Conservation (phyloP, 306 rosid genomes). For the Vigna hirtella region DNA sequence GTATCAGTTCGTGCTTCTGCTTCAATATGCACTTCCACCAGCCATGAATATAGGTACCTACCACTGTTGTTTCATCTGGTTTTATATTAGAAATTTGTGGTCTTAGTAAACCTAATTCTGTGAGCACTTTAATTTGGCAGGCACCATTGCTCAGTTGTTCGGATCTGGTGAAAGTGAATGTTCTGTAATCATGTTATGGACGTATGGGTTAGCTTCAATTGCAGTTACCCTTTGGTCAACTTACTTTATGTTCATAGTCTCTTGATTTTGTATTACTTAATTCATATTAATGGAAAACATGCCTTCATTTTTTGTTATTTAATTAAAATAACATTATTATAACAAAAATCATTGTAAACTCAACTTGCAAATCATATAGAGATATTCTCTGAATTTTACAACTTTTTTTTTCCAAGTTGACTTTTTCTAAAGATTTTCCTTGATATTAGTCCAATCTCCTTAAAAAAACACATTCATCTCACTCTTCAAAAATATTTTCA, state of each 20-base stretch:
- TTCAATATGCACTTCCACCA: slow-evolving; percentile 85
- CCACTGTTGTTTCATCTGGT: not conserved
- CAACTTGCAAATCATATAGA: too few species aligned
- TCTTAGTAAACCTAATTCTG: not conserved
- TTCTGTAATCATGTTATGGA: slow-evolving; percentile 77
- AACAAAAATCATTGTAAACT: too few species aligned
- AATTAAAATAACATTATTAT: too few species aligned
- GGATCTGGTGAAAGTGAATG: slow-evolving; percentile 76
- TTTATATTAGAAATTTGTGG: too few species aligned
- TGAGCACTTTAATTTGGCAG: slow-evolving; percentile 44
- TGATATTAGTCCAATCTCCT: too few species aligned
- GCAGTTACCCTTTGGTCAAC: slow-evolving; percentile 87
- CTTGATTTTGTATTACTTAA: slow-evolving; percentile 38
- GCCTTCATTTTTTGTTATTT: too few species aligned
- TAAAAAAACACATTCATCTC: too few species aligned
- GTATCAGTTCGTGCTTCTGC: slow-evolving; percentile 76
- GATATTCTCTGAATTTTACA: too few species aligned
- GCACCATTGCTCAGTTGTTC: slow-evolving; percentile 79
- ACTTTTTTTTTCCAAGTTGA: too few species aligned
- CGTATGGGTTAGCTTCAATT: slow-evolving; percentile 72
- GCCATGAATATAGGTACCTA: slow-evolving; percentile 84
- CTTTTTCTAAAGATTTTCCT: too few species aligned
- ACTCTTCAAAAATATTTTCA: too few species aligned
- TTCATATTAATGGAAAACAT: too few species aligned
- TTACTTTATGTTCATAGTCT: slow-evolving; percentile 73